Evolutionary conservation across 441 rosid species (phyloP).

Genomic region (Euphorbia schlechtendalii): DNA sequence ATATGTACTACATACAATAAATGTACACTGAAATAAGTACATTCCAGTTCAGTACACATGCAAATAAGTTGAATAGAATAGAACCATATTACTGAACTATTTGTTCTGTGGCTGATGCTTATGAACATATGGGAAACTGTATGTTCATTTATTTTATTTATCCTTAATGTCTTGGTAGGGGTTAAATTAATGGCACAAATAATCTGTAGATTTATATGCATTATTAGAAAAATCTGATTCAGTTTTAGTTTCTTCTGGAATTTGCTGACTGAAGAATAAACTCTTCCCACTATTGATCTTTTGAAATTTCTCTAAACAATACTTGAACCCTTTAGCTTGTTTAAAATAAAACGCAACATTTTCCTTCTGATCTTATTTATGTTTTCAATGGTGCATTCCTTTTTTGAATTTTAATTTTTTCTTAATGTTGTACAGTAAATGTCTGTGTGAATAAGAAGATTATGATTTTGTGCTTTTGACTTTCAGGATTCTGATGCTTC

Average conservation of each 20-base stretch:
- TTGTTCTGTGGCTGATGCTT: too few relatives aligned
- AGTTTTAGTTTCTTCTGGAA: background rate
- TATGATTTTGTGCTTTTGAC: conserved; percentile 28
- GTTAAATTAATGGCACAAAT: too few relatives aligned
- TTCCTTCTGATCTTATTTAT: background rate
- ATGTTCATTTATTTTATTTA: too few relatives aligned
- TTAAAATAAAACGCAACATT: too few relatives aligned
- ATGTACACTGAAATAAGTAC: too few relatives aligned
- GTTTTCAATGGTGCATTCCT: background rate
- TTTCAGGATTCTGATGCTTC: conserved; percentile 99
- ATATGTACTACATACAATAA: too few relatives aligned
- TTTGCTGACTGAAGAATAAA: background rate
- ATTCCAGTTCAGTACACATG: too few relatives aligned
- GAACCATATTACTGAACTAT: background rate
- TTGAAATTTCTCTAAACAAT: background rate
- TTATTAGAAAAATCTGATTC: background rate
- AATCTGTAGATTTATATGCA: too few relatives aligned
- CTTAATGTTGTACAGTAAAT: background rate
- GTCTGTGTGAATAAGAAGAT: conserved; percentile 13
- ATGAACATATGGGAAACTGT: background rate
- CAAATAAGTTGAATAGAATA: too few relatives aligned
- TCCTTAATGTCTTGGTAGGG: too few relatives aligned
- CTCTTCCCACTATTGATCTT: background rate
- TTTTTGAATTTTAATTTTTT: background rate
- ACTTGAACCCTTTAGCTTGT: background rate